A percentile compares a stretch with the other conserved stretches of the same genome.
phyloP scores from a whole-genome alignment of 179 eudicot species.

The Dionaea muscipula region DNA sequence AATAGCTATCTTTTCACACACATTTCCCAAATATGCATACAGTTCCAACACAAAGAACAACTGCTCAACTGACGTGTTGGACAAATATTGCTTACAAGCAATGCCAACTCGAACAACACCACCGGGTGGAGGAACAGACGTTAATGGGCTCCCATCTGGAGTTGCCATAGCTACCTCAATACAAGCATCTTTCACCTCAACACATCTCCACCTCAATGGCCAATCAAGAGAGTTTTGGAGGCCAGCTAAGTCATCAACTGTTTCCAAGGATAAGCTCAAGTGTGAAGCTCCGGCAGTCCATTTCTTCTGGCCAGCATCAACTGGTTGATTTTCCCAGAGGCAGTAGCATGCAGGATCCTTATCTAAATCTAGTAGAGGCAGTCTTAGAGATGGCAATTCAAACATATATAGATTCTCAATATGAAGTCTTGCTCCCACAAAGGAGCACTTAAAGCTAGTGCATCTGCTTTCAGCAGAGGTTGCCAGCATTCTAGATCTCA shows the following conservation, averaged over 20 bases:
- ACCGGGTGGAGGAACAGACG: constrained; percentile 72
- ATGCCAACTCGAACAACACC: constrained; percentile 81
- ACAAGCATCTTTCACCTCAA: constrained; percentile 65
- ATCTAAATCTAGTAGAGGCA: constrained; percentile 57
- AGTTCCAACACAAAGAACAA: constrained; percentile 81
- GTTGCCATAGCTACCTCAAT: constrained; percentile 94
- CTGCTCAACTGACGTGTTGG: constrained; percentile 90
- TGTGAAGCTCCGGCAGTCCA: constrained; percentile 64
- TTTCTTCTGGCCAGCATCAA: constrained; percentile 91
- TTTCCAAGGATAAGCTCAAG: constrained; percentile 64
- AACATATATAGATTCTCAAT: constrained; percentile 53
- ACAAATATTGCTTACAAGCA: constrained; percentile 58
- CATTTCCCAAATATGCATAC: constrained; percentile 58
- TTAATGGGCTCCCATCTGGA: constrained; percentile 76
- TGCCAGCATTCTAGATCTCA: constrained; percentile 30
- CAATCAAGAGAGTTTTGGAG: constrained; percentile 19
- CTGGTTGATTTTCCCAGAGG: constrained; percentile 79
- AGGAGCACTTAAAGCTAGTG: constrained; percentile 27
- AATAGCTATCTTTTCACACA: constrained; percentile 59
- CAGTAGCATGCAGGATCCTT: constrained; percentile 96
- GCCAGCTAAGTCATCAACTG: constrained; percentile 22
- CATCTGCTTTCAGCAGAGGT: constrained; percentile 12
- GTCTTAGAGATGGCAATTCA: constrained; percentile 53
- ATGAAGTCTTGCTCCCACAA: constrained; percentile 71
- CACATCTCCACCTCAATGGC: constrained; percentile 59